phyloP scores from a whole-genome alignment of 1,284 basidiomycete genomes.

The Sporisorium reilianum region DNA sequence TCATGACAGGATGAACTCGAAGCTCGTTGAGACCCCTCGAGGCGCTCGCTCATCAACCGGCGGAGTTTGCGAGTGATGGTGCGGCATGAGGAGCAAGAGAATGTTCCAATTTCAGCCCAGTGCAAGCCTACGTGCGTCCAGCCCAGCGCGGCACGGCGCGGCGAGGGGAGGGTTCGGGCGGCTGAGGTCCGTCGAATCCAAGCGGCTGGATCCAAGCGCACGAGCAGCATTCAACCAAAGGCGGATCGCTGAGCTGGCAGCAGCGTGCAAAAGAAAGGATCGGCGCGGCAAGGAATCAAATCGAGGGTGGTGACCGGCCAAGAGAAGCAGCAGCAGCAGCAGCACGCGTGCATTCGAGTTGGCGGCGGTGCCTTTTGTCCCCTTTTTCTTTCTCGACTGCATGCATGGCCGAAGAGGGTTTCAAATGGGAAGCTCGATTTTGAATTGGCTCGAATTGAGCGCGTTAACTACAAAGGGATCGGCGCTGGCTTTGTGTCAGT shows the following conservation, averaged over 20 bases:
- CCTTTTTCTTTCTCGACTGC: too few species aligned
- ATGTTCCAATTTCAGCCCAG: conserved; percentile 8
- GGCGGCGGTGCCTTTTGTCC: too few species aligned
- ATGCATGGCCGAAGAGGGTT: conserved; percentile 2
- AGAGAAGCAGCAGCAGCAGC: too few species aligned
- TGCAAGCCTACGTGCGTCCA: not conserved
- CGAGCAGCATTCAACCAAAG: not conserved
- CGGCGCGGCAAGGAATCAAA: too few species aligned
- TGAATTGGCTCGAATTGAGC: not conserved
- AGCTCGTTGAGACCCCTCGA: not conserved
- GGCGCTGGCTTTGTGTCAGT: conserved; percentile 21
- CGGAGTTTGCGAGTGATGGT: not conserved
- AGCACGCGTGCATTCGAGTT: too few species aligned
- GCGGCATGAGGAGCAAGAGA: not conserved
- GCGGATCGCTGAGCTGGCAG: too few species aligned
- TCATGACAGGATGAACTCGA: not conserved
- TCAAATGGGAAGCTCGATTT: not conserved
- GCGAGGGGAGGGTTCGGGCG: not conserved
- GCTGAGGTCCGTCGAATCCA: not conserved
- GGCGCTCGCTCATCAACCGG: not conserved
- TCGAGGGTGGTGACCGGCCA: too few species aligned
- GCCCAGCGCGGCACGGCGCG: too few species aligned
- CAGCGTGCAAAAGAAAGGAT: too few species aligned
- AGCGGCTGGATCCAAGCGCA: not conserved
- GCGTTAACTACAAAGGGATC: not conserved